These are phyloP conservation scores for Pythium dissotocum DNA, from an alignment of 352 stramenopile genomes.

Conservation along the genomic window DNA sequence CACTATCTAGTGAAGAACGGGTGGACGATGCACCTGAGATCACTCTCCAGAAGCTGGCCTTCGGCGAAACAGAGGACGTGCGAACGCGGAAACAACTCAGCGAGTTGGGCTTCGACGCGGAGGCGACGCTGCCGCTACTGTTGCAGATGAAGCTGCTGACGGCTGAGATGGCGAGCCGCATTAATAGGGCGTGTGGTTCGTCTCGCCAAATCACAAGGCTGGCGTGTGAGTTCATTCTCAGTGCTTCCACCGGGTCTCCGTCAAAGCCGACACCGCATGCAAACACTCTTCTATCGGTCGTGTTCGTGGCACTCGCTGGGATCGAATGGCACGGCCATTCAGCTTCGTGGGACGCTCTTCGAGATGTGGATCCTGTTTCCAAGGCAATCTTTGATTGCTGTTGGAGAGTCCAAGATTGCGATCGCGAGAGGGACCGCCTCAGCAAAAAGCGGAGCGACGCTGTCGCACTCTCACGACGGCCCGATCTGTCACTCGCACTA, in stretches of 20 bases:
- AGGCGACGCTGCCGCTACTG: conserved; percentile 45
- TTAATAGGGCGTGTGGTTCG: conserved; percentile 38
- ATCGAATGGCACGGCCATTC: conserved; percentile 44
- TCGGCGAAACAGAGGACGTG: conserved; percentile 13
- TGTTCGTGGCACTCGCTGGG: conserved; percentile 45
- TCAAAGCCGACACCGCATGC: not conserved
- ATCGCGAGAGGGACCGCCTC: not conserved
- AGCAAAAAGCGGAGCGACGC: not conserved
- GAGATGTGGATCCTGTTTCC: conserved; percentile 40
- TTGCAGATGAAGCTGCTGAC: conserved; percentile 59
- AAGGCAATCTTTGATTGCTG: conserved; percentile 29
- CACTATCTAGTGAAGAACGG: not conserved
- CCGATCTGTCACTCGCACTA: conserved; percentile 22
- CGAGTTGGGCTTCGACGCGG: conserved; percentile 36
- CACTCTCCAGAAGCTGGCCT: conserved; percentile 2
- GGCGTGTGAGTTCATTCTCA: conserved; percentile 60
- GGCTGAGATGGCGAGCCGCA: conserved; percentile 52
- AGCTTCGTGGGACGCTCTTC: conserved; percentile 48
- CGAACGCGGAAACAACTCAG: conserved; percentile 20
- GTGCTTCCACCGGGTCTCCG: conserved; percentile 18
- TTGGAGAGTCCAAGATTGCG: not conserved
- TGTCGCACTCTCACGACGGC: not conserved
- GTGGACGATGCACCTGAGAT: not conserved
- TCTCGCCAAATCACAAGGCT: conserved; percentile 35
- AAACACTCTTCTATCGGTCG: conserved; percentile 20